These are phyloP conservation scores for Cucurbita ficifolia DNA, from an alignment of 306 rosid genomes.

Conservation along the genomic window DNA sequence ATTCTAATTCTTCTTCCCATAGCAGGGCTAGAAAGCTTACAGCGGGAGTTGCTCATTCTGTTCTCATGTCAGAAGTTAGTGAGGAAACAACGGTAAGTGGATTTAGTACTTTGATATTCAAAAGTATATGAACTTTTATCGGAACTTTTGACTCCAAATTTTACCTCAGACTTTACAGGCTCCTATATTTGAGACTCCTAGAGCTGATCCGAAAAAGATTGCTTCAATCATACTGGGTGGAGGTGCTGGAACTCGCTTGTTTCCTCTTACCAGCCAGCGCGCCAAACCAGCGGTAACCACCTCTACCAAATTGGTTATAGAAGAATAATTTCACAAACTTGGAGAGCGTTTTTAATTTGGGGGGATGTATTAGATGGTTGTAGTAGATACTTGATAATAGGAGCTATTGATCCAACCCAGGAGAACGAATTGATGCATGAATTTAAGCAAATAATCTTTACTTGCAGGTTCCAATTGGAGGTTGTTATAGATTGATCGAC, in stretches of 20 bases:
- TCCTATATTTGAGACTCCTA: constrained; percentile 28
- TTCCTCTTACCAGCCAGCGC: constrained; percentile 79
- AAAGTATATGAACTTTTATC: not conserved
- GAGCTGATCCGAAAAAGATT: constrained; percentile 60
- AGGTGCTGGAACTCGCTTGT: constrained; percentile 89
- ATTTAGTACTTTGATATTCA: not conserved
- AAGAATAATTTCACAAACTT: not conserved
- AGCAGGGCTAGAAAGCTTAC: constrained; percentile 14
- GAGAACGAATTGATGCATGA: not conserved
- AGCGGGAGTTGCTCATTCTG: constrained; percentile 19
- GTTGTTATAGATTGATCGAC: constrained; percentile 82
- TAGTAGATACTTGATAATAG: not conserved
- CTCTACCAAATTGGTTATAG: not conserved
- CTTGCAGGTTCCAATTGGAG: constrained; percentile 86
- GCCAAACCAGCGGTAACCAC: constrained; percentile 75
- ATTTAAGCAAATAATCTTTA: not conserved
- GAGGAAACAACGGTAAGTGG: constrained; percentile 28
- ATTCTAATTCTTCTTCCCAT: constrained; percentile 12
- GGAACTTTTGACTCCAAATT: not conserved
- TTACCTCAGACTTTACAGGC: constrained; percentile 30
- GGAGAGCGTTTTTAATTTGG: too few species aligned
- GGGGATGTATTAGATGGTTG: too few species aligned
- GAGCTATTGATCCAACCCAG: not conserved
- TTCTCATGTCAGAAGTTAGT: constrained; percentile 41
- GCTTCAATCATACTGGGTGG: constrained; percentile 89